Conservation (phyloP, 78 protist species). For the Cyanophora paradoxa region DNA sequence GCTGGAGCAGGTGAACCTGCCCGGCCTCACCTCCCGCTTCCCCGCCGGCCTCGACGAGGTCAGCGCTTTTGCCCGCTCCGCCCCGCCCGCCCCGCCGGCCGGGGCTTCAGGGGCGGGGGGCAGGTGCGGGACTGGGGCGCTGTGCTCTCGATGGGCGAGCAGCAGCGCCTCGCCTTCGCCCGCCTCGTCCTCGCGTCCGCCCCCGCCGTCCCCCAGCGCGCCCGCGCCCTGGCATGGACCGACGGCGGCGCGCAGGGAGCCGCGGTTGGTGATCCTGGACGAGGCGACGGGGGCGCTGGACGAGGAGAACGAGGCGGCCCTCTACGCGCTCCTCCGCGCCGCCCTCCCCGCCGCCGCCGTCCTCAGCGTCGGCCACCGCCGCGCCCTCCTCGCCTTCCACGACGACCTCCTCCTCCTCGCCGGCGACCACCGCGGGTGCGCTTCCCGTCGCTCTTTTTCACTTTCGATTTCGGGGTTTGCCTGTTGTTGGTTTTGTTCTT, state of each 20-base stretch:
- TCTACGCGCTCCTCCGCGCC: constrained; percentile 17
- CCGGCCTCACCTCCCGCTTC: not conserved
- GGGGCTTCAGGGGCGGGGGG: too few relatives aligned
- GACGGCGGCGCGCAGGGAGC: too few relatives aligned
- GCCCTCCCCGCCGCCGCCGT: too few relatives aligned
- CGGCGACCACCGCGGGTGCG: too few relatives aligned
- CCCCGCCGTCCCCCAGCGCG: too few relatives aligned
- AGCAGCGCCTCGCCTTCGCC: constrained; percentile 39
- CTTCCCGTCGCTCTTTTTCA: too few relatives aligned
- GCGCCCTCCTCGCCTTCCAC: too few relatives aligned
- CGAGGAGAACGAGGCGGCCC: constrained; percentile 20
- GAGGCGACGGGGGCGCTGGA: constrained; percentile 43
- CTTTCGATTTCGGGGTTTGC: too few relatives aligned
- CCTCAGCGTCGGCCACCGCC: too few relatives aligned
- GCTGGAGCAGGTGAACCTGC: not conserved
- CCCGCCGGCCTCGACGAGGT: not conserved
- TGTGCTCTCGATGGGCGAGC: constrained; percentile 37
- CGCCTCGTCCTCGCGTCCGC: constrained; percentile 10
- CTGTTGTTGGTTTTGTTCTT: too few relatives aligned
- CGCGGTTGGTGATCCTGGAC: constrained; percentile 35
- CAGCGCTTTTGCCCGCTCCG: not conserved
- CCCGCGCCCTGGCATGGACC: too few relatives aligned
- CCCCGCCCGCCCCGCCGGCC: not conserved
- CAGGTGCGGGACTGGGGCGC: constrained; percentile 29
- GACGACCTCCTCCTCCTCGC: too few relatives aligned